Evolutionary conservation across 23 red algal genomes (phyloP), one percentile per base, ranked within the genome.

Genomic region (Cyanidioschyzon merolae): DNA sequence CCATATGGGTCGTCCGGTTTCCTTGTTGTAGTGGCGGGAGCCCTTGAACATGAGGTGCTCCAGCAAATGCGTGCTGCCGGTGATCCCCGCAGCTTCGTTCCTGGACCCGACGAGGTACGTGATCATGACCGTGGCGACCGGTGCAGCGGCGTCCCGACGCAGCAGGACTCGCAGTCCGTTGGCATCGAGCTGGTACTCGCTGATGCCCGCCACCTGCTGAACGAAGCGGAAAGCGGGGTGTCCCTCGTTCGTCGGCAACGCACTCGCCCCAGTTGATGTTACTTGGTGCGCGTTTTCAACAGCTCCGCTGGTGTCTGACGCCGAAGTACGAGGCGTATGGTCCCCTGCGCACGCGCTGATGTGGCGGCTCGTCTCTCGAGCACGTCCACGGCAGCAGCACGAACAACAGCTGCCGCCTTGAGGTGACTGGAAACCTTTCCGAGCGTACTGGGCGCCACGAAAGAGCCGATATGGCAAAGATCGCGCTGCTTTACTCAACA

Each of bases 1-100:
- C 35, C 63, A 67, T 68, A 80, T 80, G 1, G 77, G 39, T 26
- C 63, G 57, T 1, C 77, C 77, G 63, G 57, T 80, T 24, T 80
- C 77, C 39, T 58, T 54, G 63, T 80, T 2, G 39, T 80, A 80
- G 63, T 59, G 30, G 26, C 57, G 57, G n/a, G 77, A 80, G 35
- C 77, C 77, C n/a, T 80, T 80, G 63, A 80, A 80, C 77, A 80
- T 54, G 57, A 80, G 63, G 37, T 80, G 77, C 41, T 80, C 77
- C 34, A 80, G 63, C 30, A 80, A 24, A 37, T 80, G 77, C 57
- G 77, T 80, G 32, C 57, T 67, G 2, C 77, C 77, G 32, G 77
- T 80, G 37, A 58, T 24, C 3, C 77, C 77, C n/a, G 41, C 77
- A 38, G 77, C 57, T 30, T 80, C 77, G n/a, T 80, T 80, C 58